Base-by-base conservation (phyloP, 2,329 filamentous ascomycete species). In the Rhinocladiella similis region DNA sequence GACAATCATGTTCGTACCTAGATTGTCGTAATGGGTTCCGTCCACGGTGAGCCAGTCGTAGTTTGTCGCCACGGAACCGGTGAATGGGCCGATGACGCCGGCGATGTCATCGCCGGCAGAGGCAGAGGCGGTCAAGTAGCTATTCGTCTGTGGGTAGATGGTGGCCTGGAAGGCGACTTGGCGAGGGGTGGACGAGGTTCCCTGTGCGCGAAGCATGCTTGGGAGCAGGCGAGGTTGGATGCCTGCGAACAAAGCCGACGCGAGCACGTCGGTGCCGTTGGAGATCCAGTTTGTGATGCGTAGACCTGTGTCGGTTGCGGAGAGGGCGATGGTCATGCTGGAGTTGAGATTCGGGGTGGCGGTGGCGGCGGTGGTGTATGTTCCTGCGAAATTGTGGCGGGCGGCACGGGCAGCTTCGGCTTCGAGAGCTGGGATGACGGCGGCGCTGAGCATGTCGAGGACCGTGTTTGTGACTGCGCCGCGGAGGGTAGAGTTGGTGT, bases 391-490 rank as follows among this genome's bases (percentile, higher is more conserved):
- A 5, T 66, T 67, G n/a, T 41, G 27, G 14, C 39, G 42, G 1
- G 70, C 67, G 59, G 74, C 68, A 12, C 39, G 49, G 9, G 65
- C 63, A 0, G 70, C 70, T 47, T 72, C 67, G 1, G 60, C 63
- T 51, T 67, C 63, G 5, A 73, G 53, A 1, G 70, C 69, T 0
- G 71, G 71, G 1, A 74, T 42, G 10, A 74, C 50, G 0, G 60
- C 56, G 18, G 68, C 62, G 0, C 56, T 59, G n/a, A 74, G 56
- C 6, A 66, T 38, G 52, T 72, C 68, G 4, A 78, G 65, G 16
- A 77, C 63, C 1, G 66, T 69, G 54, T 78, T 74, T 0, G 77
- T 76, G 13, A 75, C 65, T 47, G 73, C 12, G 27, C 33, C 57
- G 33, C 46, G 66, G 69, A 47, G 71, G 77, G 55, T 79, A 13